Percentiles rank a stretch among this genome's conserved stretches.
Conservation (phyloP, 2,329 filamentous ascomycete genomes). For the Pseudopithomyces chartarum region DNA sequence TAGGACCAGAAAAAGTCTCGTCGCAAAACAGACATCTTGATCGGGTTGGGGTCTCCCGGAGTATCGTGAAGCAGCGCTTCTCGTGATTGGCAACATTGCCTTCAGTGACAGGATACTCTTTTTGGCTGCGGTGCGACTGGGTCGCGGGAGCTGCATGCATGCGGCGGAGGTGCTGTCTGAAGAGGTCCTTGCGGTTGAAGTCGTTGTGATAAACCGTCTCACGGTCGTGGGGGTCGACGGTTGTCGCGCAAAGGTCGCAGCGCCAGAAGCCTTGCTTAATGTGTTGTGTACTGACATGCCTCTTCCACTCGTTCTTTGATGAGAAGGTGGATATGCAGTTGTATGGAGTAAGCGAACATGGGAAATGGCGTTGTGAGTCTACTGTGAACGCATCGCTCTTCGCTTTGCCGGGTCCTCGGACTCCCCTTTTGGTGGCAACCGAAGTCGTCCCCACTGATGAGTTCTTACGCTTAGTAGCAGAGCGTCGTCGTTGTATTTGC, state of each 20-base stretch:
- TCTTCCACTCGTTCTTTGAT: constrained; percentile 94
- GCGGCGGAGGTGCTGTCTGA: constrained; percentile 83
- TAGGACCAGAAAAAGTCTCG: constrained; percentile 64
- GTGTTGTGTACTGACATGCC: constrained; percentile 82
- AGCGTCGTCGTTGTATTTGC: constrained; percentile 22
- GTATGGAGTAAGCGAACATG: constrained; percentile 79
- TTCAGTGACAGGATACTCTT: constrained; percentile 54
- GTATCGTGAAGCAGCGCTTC: constrained; percentile 61
- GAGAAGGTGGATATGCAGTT: constrained; percentile 75
- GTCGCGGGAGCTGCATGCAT: constrained; percentile 70
- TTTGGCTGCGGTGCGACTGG: constrained; percentile 43
- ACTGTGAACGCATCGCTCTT: constrained; percentile 12
- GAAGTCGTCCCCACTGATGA: constrained; percentile 17
- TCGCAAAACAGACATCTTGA: constrained; percentile 70
- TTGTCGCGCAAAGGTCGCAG: constrained; percentile 67
- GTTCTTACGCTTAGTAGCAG: constrained; percentile 23
- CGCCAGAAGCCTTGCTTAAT: constrained; percentile 75
- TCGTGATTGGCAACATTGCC: constrained; percentile 62
- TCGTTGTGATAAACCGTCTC: constrained; percentile 54
- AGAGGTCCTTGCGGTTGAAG: constrained; percentile 93
- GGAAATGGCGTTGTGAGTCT: constrained; percentile 60
- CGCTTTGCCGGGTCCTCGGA: constrained; percentile 15
- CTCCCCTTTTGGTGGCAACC: constrained; percentile 21
- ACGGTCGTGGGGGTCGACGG: constrained; percentile 37
- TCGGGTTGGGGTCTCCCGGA: constrained; percentile 64